Base-by-base conservation (phyloP, 2,329 filamentous ascomycete species). In the Metarhizium humberi region DNA sequence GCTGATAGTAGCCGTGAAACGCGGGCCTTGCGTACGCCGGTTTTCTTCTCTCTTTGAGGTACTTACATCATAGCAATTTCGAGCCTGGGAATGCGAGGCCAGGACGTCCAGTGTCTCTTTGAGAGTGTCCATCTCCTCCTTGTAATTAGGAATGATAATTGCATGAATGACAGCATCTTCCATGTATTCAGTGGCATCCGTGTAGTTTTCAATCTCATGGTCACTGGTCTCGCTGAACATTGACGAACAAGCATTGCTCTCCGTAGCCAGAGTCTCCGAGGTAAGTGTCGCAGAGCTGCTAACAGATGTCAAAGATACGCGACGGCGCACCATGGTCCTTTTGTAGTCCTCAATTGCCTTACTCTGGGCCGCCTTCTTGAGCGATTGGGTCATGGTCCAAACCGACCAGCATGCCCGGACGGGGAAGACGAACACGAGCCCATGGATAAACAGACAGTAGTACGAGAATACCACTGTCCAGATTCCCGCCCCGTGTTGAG, bases 141-240 rank as follows among this genome's bases (percentile, higher is more conserved):
- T 87, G 72, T 89, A 90, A 64, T 88, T 88, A 18, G 86, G 86
- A 47, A 90, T 76, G 59, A 89, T 75, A 58, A 90, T 86, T 14
- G 81, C 83, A 65, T 88, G 84, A 34, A 87, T 71, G 55, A 86
- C 69, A 29, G 72, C 71, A 45, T 61, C 61, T 7, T 76, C 71
- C n/a, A 70, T 64, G 1, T 71, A 67, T 10, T 69, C 66, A 18
- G 76, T 74, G 48, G 61, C 68, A 50, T 81, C 78, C 48, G 71
- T 68, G 59, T 73, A 75, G 54, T 73, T 66, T 42, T 79, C 76
- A 34, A 70, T 60, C 47, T 81, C 78, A 7, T 75, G 62, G 54
- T 83, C 78, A 54, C 75, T 78, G 34, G 75, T 73, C 60, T 82
- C 76, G 66, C 75, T 78, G 63, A 73, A 72, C 38, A 75, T 71